Evolutionary conservation across 257 asterid genomes (phyloP).

Genomic region (Przewalskia tangutica): DNA sequence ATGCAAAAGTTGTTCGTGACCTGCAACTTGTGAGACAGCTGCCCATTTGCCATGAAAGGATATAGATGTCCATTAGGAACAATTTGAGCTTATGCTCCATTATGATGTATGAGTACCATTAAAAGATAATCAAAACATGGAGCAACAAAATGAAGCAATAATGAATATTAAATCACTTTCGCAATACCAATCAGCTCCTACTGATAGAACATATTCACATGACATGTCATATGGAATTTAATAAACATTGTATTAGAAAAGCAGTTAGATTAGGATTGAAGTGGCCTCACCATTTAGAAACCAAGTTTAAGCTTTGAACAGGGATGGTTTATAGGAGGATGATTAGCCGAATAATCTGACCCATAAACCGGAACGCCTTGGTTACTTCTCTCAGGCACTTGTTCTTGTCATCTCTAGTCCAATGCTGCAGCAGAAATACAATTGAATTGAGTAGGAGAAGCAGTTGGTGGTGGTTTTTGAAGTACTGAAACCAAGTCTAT

Average conservation of each 20-base stretch:
- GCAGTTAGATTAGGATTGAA: background rate
- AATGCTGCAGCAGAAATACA: slow-evolving; percentile 44
- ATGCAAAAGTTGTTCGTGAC: background rate
- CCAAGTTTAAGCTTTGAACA: background rate
- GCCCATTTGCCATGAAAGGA: background rate
- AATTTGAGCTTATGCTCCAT: background rate
- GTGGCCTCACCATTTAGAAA: background rate
- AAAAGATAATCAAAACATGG: background rate
- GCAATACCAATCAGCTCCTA: background rate
- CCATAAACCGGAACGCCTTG: slow-evolving; percentile 74
- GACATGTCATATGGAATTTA: slow-evolving; percentile 1
- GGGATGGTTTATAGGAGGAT: slow-evolving; percentile 38
- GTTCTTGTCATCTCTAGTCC: slow-evolving; percentile 79
- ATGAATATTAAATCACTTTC: background rate
- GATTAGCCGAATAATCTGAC: slow-evolving; percentile 78
- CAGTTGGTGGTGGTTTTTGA: background rate
- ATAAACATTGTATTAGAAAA: background rate
- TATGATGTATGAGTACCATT: background rate
- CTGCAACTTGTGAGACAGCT: background rate
- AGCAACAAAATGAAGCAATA: background rate
- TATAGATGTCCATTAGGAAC: background rate
- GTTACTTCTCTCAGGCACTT: slow-evolving; percentile 74
- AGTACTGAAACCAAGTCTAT: background rate
- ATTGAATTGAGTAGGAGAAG: background rate
- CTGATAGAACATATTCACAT: background rate